Percentiles rank a stretch among this genome's conserved stretches.
Conservation (phyloP, 176 grass and related monocot genomes). For the Guadua angustifolia region DNA sequence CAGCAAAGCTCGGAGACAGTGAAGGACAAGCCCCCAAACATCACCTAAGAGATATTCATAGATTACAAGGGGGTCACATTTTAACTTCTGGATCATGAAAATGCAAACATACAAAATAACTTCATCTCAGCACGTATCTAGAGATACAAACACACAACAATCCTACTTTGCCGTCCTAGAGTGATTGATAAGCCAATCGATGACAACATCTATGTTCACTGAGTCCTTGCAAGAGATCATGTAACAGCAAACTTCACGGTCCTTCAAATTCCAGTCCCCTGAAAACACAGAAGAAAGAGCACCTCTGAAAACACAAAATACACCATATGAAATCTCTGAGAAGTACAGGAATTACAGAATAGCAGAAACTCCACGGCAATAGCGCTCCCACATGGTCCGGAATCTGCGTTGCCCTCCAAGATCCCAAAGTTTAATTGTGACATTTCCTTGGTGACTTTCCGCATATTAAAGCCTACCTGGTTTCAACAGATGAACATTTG, state of each 20-base stretch:
- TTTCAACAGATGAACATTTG: conserved; percentile 37
- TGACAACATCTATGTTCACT: conserved; percentile 90
- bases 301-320: not conserved
- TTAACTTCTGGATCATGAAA: conserved; percentile 41
- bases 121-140: conserved; percentile 47
- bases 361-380: conserved; percentile 96
- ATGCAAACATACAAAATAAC: conserved; percentile 38
- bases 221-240: conserved; percentile 99
- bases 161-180: conserved; percentile 73
- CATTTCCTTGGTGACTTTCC: conserved; percentile 98
- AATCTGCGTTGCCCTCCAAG: conserved; percentile 95
- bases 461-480: conserved; percentile 98
- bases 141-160: conserved; percentile 31
- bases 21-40: too few relatives aligned
- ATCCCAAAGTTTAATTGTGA: conserved; percentile 99
- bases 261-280: conserved; percentile 76
- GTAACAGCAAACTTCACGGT: conserved; percentile 89
- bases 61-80: conserved; percentile 39
- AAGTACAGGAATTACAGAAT: conserved; percentile 72
- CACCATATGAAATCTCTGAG: not conserved
- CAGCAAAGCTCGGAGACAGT: too few relatives aligned
- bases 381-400: conserved; percentile 97
- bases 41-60: conserved; percentile 39
- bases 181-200: conserved; percentile 99
- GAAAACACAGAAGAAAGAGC: conserved; percentile 36